Evolutionary conservation across 495 filamentous ascomycete genomes (phyloP), one percentile per base, ranked within the genome.

Genomic region (Neurospora sp.): DNA sequence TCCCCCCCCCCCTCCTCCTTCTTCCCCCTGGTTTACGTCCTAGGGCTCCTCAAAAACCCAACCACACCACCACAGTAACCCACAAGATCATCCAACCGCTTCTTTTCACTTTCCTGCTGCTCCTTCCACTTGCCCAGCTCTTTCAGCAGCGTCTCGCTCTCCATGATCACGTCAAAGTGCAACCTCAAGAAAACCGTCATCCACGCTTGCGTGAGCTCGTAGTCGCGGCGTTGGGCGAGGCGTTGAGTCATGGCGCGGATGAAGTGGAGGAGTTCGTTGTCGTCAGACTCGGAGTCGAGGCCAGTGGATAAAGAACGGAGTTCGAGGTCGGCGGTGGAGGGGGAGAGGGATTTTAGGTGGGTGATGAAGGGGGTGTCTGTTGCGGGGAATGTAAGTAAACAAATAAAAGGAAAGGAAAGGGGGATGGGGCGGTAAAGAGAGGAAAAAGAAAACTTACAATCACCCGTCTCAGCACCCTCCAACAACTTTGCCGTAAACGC

Each of bases 181-280:
- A 95, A 80, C 70, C 90, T 88, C 71, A 99, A 77, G 76, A 98
- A 96, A 0, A 98, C 94, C 19, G 90, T 89, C 92, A 99, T 97
- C 96, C 96, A 99, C 11, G 93, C 93, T 82, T 97, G 94, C 48
- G 93, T 90, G 69, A 99, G 86, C 79, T 99, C 96, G 80, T 94
- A 99, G 83, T 99, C 96, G 59, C 86, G 87, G 72, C 88, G 88
- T 48, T 86, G 83, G 24, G 82, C 81, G 36, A 98, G 83, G 19
- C 91, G 86, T 72, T 81, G 83, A 0, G 92, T 94, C 66, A 99
- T 82, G 5, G 94, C 93, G 10, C 81, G 71, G 40, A 98, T 89
- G 76, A 99, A 98, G 69, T 87, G 84, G 3, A 86, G 77, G 17
- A 85, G 72, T 77, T 87, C 85, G 74, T 86, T 87, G 28, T 83